Evolutionary conservation across 1,284 basidiomycete genomes (phyloP).

Genomic region (Cryptococcus sp.): DNA sequence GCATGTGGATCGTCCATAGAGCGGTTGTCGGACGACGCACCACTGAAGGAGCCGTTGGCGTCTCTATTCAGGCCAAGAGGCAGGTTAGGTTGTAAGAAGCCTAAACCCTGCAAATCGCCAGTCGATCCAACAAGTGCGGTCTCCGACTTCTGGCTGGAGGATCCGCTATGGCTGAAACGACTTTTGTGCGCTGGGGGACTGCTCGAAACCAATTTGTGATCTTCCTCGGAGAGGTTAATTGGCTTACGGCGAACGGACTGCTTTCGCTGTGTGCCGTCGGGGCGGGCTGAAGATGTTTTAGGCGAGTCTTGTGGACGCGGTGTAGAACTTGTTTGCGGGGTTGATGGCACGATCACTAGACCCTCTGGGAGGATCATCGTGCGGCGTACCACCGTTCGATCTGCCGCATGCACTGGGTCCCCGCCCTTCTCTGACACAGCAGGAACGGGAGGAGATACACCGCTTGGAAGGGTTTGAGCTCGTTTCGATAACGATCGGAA

Average conservation of each 20-base stretch:
- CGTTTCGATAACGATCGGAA: constrained; percentile 32
- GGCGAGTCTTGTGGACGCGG: constrained; percentile 8
- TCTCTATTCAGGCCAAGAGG: not conserved
- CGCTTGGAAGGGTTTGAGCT: constrained; percentile 12
- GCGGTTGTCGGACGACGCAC: constrained; percentile 1
- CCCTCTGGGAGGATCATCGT: constrained; percentile 39
- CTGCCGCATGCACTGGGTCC: not conserved
- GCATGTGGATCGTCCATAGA: constrained; percentile 1
- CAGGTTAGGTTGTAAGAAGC: constrained; percentile 25
- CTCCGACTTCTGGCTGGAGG: constrained; percentile 2
- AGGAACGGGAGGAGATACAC: not conserved
- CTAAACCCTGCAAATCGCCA: constrained; percentile 19
- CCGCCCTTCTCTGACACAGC: not conserved
- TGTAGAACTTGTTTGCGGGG: constrained; percentile 9
- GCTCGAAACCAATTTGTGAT: constrained; percentile 33
- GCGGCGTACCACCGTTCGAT: constrained; percentile 32
- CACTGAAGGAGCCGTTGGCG: too few species aligned
- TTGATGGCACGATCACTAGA: constrained; percentile 20
- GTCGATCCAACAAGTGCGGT: not conserved
- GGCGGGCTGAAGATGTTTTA: constrained; percentile 6
- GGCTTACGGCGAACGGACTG: constrained; percentile 46
- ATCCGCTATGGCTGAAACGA: constrained; percentile 14
- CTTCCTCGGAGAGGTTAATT: constrained; percentile 38
- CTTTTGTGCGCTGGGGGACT: constrained; percentile 25
- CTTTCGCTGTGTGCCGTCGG: constrained; percentile 21